Evolutionary conservation across 116 monocot species (phyloP).

Genomic region (Phalaenopsis hybrid): DNA sequence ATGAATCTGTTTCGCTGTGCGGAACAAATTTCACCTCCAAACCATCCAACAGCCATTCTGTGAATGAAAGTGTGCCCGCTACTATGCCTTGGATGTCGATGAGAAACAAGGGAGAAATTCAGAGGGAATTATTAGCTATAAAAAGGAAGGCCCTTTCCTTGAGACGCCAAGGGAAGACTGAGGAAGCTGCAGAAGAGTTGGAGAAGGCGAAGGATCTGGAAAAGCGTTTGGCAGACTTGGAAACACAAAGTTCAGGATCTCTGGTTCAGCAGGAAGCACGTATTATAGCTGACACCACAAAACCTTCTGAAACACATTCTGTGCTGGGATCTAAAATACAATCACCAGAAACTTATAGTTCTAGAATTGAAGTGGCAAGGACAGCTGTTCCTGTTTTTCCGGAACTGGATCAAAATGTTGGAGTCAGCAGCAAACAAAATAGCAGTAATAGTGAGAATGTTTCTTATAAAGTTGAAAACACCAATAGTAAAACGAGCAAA

Average conservation of each 20-base stretch:
- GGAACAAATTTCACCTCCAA: conserved; percentile 10
- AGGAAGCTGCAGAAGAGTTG: conserved; percentile 75
- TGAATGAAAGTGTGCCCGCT: conserved; percentile 8
- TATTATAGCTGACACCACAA: conserved; percentile 2
- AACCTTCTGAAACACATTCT: conserved; percentile 5
- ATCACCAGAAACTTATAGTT: not conserved
- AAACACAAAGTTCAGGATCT: conserved; percentile 20
- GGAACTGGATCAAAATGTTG: not conserved
- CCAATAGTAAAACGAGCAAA: conserved; percentile 9
- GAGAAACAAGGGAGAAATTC: conserved; percentile 62
- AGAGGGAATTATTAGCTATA: conserved; percentile 67
- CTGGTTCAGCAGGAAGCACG: conserved; percentile 13
- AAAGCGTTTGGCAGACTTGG: conserved; percentile 50
- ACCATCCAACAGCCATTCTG: conserved; percentile 8
- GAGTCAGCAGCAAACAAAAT: not conserved
- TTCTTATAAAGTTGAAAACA: not conserved
- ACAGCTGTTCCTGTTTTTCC: not conserved
- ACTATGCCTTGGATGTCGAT: conserved; percentile 10
- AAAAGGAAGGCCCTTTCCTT: conserved; percentile 89
- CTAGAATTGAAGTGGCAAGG: not conserved
- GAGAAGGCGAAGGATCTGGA: conserved; percentile 58
- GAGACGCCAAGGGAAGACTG: conserved; percentile 76
- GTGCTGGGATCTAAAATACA: not conserved
- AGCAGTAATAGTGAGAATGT: not conserved
- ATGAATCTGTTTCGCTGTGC: conserved; percentile 23